phyloP scores from a whole-genome alignment of 257 asterid species.

The Penstemon eatonii region DNA sequence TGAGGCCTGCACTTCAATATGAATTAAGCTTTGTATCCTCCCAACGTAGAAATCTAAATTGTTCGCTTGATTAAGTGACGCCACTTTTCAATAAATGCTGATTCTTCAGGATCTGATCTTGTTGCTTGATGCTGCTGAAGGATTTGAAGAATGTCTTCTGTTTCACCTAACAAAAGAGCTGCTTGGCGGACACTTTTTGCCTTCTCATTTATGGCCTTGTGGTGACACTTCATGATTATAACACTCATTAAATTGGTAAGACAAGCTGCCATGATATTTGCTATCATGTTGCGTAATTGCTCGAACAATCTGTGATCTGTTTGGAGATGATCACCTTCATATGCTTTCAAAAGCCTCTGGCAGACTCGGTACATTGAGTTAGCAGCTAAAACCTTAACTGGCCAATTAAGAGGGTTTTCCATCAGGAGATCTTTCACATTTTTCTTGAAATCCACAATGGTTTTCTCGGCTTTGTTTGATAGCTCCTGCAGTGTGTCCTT shows the following conservation, averaged over 20 bases:
- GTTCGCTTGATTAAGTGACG: background rate
- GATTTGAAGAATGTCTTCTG: constrained; percentile 35
- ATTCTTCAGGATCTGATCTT: constrained; percentile 2
- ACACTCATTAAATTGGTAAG: constrained; percentile 35
- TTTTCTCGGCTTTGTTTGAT: background rate
- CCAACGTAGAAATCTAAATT: background rate
- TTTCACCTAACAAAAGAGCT: constrained; percentile 35
- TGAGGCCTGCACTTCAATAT: too few relatives aligned
- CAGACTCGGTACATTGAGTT: constrained; percentile 43
- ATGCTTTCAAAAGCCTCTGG: constrained; percentile 18
- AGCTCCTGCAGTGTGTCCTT: constrained; percentile 10
- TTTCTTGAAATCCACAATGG: constrained; percentile 5
- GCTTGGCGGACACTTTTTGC: constrained; percentile 34
- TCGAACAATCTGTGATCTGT: constrained; percentile 31
- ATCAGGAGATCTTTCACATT: background rate
- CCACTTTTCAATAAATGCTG: constrained; percentile 33
- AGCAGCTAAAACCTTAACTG: constrained; percentile 24
- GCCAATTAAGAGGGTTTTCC: constrained; percentile 27
- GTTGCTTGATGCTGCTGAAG: constrained; percentile 28
- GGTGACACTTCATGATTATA: constrained; percentile 27
- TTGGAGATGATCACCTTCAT: background rate
- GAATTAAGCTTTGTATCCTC: too few relatives aligned
- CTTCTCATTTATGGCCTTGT: constrained; percentile 30
- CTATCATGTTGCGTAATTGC: constrained; percentile 24
- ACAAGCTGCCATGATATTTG: constrained; percentile 46